phyloP scores from a whole-genome alignment of 148 eudicot genomes.

The Tetragonia tetragonoides region DNA sequence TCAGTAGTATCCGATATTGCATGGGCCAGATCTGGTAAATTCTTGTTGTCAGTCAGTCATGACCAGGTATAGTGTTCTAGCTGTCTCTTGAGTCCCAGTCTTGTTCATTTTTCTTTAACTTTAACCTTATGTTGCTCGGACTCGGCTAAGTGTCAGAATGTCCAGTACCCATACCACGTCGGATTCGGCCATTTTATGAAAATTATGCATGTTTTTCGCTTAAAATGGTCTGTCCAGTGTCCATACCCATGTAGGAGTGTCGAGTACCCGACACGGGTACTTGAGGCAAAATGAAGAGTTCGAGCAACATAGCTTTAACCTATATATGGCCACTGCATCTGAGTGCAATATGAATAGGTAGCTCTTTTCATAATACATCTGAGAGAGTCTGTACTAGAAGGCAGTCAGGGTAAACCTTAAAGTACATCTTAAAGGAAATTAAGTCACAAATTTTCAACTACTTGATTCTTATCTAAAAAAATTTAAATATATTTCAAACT shows the following conservation, averaged over 20 bases:
- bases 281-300: no score
- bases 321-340: background rate
- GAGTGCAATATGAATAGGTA: background rate
- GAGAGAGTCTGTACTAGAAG: background rate
- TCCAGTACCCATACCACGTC: no score
- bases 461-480: no score
- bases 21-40: constrained; percentile 81
- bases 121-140: background rate
- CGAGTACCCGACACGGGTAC: no score
- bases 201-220: no score
- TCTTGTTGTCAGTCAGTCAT: constrained; percentile 83
- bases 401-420: background rate
- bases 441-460: background rate
- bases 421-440: background rate
- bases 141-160: no score
- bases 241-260: no score
- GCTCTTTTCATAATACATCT: background rate
- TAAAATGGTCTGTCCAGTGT: no score
- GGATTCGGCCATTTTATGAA: no score
- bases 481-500: no score
- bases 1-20: constrained; percentile 73
- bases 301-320: background rate
- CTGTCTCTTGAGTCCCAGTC: background rate
- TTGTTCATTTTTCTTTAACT: background rate
- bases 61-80: constrained; percentile 65